Evolutionary conservation across 129 eudicot genomes (phyloP), one percentile per base, ranked within the genome.

Genomic region (Saussurea involucrata): DNA sequence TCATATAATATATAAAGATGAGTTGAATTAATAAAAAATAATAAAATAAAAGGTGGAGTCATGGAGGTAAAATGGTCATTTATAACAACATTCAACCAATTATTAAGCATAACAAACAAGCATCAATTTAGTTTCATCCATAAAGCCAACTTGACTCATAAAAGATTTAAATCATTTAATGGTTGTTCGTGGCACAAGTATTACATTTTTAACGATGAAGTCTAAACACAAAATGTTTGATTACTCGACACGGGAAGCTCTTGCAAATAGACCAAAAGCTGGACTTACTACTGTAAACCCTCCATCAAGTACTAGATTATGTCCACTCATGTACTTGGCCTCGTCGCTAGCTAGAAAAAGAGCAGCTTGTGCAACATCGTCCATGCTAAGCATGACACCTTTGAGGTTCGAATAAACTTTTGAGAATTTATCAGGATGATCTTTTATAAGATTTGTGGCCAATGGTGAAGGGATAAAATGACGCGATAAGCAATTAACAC

Each of bases 401-500:
- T 74, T 61, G 13, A 74, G 68, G 33, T 74, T 74, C 12, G 78
- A 70, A 44, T 70, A 70, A 24, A 70, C 63, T 1, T 70, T 42
- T 13, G 63, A 10, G 21, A 24, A 70, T 42, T 70, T 70, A 8
- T 70, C 75, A 1, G 75, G 75, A 70, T 70, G 60, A 42, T 42
- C 33, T 3, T 70, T 24, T 12, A 12, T 22, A 4, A 10, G 13
- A 42, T 44, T 6, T 6, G 21, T 28, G 15, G 61, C 27, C 6
- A 44, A 5, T 1, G 75, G 75, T 0, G 75, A 42, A 40, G 63
- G 75, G 63, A 70, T 70, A 15, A 40, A 70, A 24, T 70, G 11
- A 42, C 82, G 85, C 3, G 85, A 76, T 17, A 82, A 27, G 63
- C 75, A 80, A 34, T 80, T 80, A 18, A 82, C 86, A 5, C 86